Percentiles rank a stretch among this genome's conserved stretches.
phyloP scores from a whole-genome alignment of 148 eudicot species.

The Arbutus unedo region DNA sequence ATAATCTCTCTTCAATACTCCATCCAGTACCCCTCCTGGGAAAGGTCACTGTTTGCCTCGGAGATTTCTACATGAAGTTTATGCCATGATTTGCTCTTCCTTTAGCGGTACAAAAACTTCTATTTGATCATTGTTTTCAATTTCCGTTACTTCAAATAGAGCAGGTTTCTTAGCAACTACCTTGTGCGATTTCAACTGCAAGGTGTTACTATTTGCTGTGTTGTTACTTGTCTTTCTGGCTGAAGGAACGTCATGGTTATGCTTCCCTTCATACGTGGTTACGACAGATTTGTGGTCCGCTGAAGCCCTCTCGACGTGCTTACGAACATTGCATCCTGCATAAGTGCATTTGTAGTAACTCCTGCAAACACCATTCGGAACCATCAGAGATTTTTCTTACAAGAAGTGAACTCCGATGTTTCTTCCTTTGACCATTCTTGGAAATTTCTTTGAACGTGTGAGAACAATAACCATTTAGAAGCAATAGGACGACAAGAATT shows the following conservation, averaged over 20 bases:
- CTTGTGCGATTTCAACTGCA: constrained; percentile 24
- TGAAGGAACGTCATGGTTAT: constrained; percentile 70
- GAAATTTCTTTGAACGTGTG: too few species aligned
- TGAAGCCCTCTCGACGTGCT: constrained; percentile 86
- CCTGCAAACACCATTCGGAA: constrained; percentile 37
- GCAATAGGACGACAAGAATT: neutral
- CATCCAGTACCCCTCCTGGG: constrained; percentile 1
- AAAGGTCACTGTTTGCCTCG: neutral
- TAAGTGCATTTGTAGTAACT: constrained; percentile 86
- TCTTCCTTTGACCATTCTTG: neutral
- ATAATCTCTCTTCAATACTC: neutral
- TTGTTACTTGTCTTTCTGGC: constrained; percentile 30
- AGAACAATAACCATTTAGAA: neutral
- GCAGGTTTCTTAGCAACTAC: constrained; percentile 18
- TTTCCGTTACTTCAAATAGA: constrained; percentile 23
- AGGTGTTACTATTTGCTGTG: constrained; percentile 4
- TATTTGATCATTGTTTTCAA: constrained; percentile 39
- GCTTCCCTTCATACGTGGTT: constrained; percentile 90
- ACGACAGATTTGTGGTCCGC: constrained; percentile 69
- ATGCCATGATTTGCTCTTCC: constrained; percentile 48
- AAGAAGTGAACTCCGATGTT: neutral
- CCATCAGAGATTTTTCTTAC: constrained; percentile 5
- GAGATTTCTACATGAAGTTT: neutral
- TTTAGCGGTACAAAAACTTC: constrained; percentile 49
- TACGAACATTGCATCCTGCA: constrained; percentile 76